Evolutionary conservation across 805 yeast genomes (phyloP).

Genomic region (Vanderwaltozyma tropicalis): DNA sequence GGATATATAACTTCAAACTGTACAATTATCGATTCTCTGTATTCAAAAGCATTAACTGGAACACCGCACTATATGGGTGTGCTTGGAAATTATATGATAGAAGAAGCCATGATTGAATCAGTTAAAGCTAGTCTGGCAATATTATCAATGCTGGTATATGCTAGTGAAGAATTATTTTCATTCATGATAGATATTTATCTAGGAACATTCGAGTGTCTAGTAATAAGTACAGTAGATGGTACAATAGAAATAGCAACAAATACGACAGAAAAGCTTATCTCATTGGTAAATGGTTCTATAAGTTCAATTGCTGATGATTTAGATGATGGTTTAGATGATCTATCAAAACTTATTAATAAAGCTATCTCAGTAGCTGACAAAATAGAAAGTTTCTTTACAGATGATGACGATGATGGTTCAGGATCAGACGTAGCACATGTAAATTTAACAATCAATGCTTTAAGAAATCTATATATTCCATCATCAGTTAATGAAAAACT

Average conservation of each 20-base stretch:
- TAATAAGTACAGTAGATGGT: slow-evolving; percentile 65
- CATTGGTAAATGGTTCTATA: slow-evolving; percentile 52
- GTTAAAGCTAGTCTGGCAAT: slow-evolving; percentile 37
- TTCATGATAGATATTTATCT: slow-evolving; percentile 63
- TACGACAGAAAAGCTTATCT: slow-evolving; percentile 54
- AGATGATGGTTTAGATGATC: slow-evolving; percentile 52
- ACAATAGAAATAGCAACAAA: slow-evolving; percentile 63
- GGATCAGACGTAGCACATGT: slow-evolving; percentile 36
- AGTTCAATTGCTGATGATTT: slow-evolving; percentile 45
- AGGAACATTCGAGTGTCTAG: slow-evolving; percentile 81
- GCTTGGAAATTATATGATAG: slow-evolving; percentile 44
- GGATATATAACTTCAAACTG: slow-evolving; percentile 37
- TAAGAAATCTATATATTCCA: slow-evolving; percentile 57
- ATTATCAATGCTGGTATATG: slow-evolving; percentile 40
- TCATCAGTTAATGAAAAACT: slow-evolving; percentile 49
- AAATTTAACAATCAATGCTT: slow-evolving; percentile 44
- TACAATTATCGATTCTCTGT: slow-evolving; percentile 32
- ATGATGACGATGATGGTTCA: slow-evolving; percentile 27
- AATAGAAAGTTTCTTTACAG: slow-evolving; percentile 47
- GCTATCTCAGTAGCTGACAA: slow-evolving; percentile 41
- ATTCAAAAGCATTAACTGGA: slow-evolving; percentile 28
- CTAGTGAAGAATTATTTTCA: slow-evolving; percentile 46
- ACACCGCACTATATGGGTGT: slow-evolving; percentile 49
- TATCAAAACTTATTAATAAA: slow-evolving; percentile 48
- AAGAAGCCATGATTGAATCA: slow-evolving; percentile 37